Percentiles rank a stretch among this genome's conserved stretches.
Evolutionary conservation across 73 alveolate genomes (phyloP).

Genomic region (Blepharisma japonicum): DNA sequence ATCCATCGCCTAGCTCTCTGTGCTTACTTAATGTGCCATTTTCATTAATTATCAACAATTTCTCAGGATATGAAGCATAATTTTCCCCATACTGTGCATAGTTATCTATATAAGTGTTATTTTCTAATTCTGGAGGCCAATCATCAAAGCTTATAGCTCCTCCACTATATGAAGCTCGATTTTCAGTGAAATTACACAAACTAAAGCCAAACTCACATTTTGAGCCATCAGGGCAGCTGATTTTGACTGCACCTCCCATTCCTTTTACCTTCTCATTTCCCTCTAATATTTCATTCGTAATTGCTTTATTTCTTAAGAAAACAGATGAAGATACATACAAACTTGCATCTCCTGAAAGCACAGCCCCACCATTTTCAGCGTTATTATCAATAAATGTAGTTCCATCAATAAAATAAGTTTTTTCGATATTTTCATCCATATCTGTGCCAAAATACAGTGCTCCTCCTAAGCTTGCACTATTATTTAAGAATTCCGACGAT

Average conservation of each 20-base stretch:
- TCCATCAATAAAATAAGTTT: not conserved
- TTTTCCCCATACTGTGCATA: not conserved
- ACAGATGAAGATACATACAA: too few relatives aligned
- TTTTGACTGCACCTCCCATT: too few relatives aligned
- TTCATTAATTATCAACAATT: not conserved
- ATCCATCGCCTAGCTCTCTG: not conserved
- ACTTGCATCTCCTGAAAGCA: not conserved
- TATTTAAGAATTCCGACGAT: not conserved
- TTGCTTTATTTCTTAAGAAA: too few relatives aligned
- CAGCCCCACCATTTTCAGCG: constrained; percentile 16
- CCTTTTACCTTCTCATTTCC: too few relatives aligned
- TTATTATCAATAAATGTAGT: not conserved
- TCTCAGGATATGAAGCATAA: constrained; percentile 10
- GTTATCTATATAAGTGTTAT: not conserved
- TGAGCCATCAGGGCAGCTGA: not conserved
- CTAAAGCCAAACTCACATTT: not conserved
- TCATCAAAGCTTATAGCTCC: constrained; percentile 21
- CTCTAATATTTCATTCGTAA: too few relatives aligned
- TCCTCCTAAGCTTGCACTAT: not conserved
- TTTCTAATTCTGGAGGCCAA: not conserved
- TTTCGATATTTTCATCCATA: not conserved
- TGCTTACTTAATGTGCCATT: too few relatives aligned
- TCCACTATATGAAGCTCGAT: not conserved
- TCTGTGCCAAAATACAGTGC: not conserved
- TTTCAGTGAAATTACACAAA: not conserved